Percentiles rank a stretch among this genome's conserved stretches.
Conservation (phyloP, 257 asterid species). For the Solanum sitiens region DNA sequence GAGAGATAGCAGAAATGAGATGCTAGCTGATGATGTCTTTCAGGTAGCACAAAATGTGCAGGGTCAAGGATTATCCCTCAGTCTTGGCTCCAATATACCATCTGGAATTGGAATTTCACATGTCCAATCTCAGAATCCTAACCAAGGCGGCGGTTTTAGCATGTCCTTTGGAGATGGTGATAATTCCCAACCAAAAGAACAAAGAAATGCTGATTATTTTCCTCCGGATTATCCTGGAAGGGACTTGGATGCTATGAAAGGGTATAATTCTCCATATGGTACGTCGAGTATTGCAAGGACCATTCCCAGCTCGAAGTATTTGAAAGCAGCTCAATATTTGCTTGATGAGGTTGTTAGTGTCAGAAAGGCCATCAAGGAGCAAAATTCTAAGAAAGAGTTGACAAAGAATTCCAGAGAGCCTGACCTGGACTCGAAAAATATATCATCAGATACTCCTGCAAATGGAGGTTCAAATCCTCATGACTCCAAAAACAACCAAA, state of each 20-base stretch:
- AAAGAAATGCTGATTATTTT: conserved; percentile 22
- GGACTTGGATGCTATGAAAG: conserved; percentile 13
- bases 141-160: conserved; percentile 20
- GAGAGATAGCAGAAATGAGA: conserved; percentile 36
- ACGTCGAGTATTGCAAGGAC: conserved; percentile 27
- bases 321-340: conserved; percentile 66
- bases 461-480: conserved; percentile 18
- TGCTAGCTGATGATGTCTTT: conserved; percentile 26
- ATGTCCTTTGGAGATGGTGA: conserved; percentile 27
- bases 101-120: conserved; percentile 33
- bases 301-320: conserved; percentile 51
- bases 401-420: conserved; percentile 25
- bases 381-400: conserved; percentile 17
- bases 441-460: conserved; percentile 31
- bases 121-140: conserved; percentile 29
- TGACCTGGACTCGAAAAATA: conserved; percentile 29
- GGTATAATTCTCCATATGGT: conserved; percentile 33
- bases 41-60: conserved; percentile 29
- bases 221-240: conserved; percentile 17
- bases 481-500: conserved; percentile 18
- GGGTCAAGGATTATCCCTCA: conserved; percentile 73
- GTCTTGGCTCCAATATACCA: conserved; percentile 51
- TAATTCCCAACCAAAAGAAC: conserved; percentile 30
- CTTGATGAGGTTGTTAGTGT: conserved; percentile 85
- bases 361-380: conserved; percentile 46